Conservation (phyloP, 331 rosid genomes). For the Stylosanthes scabra region DNA sequence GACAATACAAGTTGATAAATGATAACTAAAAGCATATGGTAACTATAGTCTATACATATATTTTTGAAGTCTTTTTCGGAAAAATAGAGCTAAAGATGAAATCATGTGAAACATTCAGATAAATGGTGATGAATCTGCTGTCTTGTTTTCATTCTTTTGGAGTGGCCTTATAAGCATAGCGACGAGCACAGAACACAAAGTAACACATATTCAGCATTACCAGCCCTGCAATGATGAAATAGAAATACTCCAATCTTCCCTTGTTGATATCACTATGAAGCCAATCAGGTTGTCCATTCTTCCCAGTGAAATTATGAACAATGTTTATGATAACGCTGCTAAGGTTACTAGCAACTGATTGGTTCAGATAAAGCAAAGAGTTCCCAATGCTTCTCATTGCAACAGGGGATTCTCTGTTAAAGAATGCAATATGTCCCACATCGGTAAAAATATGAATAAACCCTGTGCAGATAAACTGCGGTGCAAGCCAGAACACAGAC, state of each 20-base stretch:
- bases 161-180: slow-evolving; percentile 27
- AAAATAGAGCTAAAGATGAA: no score
- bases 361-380: slow-evolving; percentile 39
- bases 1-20: no score
- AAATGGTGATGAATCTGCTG: no score
- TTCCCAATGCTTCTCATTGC: slow-evolving; percentile 46
- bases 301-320: no score
- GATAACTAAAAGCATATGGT: no score
- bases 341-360: slow-evolving; percentile 50
- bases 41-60: no score
- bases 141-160: not conserved
- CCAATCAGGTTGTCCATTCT: no score
- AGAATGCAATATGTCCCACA: slow-evolving; percentile 44
- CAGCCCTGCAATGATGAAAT: slow-evolving; percentile 46
- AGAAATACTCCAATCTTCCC: slow-evolving; percentile 53
- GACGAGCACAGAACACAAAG: slow-evolving; percentile 30
- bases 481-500: slow-evolving; percentile 46
- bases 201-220: slow-evolving; percentile 36
- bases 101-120: no score
- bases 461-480: slow-evolving; percentile 28
- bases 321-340: no score
- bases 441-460: slow-evolving; percentile 26
- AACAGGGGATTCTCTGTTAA: slow-evolving; percentile 46
- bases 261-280: no score
- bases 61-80: no score